Evolutionary conservation across 352 stramenopile genomes (phyloP), one percentile per base, ranked within the genome.

Genomic region (Phytophthora cajani): DNA sequence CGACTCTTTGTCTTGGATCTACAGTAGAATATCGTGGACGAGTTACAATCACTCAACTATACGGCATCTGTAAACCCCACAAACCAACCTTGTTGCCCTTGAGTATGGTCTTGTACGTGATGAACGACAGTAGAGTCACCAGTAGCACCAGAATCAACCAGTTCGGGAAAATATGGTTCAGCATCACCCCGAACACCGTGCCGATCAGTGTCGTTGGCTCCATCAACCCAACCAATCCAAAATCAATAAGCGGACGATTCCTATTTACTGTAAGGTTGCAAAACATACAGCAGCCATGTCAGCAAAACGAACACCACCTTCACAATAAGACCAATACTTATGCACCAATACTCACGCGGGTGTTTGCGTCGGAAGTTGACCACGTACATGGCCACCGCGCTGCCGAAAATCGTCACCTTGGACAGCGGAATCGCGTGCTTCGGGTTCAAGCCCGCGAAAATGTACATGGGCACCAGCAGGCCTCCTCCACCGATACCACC

Each of bases 391-490:
- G 95, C 97, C 25, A 98, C 77, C 4, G 96, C 94, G 33, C 95
- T 97, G 63, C 97, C 97, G 62, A 99, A 97, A 47, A 99, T 98
- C 17, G 96, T 99, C 49, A 98, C 90, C 63, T 99, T 99, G 19
- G 88, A 98, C 17, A 99, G 77, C 32, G 97, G 95, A 58, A 99
- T 99, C n/a, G 97, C 97, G 61, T 98, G 89, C 70, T 99, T 99
- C 17, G 97, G 83, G 8, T 82, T 88, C 8, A 94, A 52, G 0
- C 90, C 88, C 36, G 98, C 87, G 4, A 99, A 81, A 64, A 99
- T 99, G 79, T 98, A 99, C 64, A 98, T 90, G 1, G 97, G 97
- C 23, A 99, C 97, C 2, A 99, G 81, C 42, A 99, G 94, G 6
- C 96, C 97, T 56, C 97, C 97, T 23, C 96, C 96, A 16, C 97